Base-by-base conservation (phyloP, 2,329 filamentous ascomycete genomes). In the Samsoniella hepiali region DNA sequence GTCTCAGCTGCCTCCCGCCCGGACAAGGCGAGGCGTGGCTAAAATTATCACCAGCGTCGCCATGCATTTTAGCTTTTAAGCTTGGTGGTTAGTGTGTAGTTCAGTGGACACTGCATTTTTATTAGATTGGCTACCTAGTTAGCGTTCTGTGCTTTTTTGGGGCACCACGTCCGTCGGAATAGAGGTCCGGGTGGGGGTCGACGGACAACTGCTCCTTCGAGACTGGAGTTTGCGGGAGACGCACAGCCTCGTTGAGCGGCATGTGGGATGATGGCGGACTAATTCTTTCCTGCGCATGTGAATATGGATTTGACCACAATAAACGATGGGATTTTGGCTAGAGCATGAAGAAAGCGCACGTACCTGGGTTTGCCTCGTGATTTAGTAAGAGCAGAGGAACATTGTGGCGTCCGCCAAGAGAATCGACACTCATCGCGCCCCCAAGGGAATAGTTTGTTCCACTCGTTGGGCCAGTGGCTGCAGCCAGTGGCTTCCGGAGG, bases 21-120 rank as follows among this genome's bases (percentile, higher is more conserved):
- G 38, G 38, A 27, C 5, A n/a, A 17, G 38, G 49, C 36, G 36
- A 34, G 10, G 47, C 8, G 6, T 29, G 56, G 27, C 58, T 44
- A 60, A 54, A 45, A 34, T 45, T 53, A 45, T 45, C n/a, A 53
- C 29, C 47, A 53, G 34, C 32, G 36, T 22, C 49, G 44, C 56
- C 56, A 22, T 49, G 31, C 31, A 58, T 5, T 58, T 58, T 50
- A 42, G 42, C 50, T 55, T 62, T 62, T 62, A 55, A 62, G 59
- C 59, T 62, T 62, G 59, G 51, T 29, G 59, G 47, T 27, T 62
- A 55, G 51, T 36, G 7, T 29, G 51, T 17, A 62, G 15, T n/a
- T 62, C 22, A 40, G 59, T 62, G 59, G 59, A 44, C 34, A 34
- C 56, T 13, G 56, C 29, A 15, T 10, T 34, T 42, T 51, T 36